Percentiles rank a stretch among this genome's conserved stretches.
These are phyloP conservation scores for Tremella yokohamensis DNA, from an alignment of 768 basidiomycete species.

Conservation along the genomic window DNA sequence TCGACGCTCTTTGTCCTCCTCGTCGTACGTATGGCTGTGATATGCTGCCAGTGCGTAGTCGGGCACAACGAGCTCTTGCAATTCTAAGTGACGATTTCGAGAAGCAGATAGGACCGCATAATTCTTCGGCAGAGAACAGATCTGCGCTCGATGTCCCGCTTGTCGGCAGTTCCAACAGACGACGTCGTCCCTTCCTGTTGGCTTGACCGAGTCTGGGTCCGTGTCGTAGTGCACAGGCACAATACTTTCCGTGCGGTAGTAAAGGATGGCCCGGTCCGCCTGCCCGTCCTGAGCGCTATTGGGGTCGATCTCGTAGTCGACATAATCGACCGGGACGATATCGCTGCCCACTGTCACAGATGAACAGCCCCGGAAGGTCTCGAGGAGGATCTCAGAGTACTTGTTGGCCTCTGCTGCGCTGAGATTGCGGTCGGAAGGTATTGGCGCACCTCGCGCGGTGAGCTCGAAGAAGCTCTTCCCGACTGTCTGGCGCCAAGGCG, in stretches of 20 bases:
- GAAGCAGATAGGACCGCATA: slow-evolving; percentile 9
- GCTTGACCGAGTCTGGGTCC: no score
- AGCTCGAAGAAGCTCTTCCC: slow-evolving; percentile 30
- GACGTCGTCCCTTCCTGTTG: background rate
- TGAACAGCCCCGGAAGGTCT: slow-evolving; percentile 21
- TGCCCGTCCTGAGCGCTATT: background rate
- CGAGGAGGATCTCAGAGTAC: slow-evolving; percentile 14
- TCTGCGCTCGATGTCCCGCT: slow-evolving; percentile 23
- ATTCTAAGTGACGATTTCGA: background rate
- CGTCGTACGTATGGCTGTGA: slow-evolving; percentile 16
- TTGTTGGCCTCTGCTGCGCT: slow-evolving; percentile 2
- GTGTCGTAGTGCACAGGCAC: background rate
- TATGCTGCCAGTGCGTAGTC: background rate
- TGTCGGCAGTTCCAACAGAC: slow-evolving; percentile 40
- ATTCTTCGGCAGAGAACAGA: slow-evolving; percentile 35
- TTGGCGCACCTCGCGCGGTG: slow-evolving; percentile 14
- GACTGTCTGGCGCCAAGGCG: slow-evolving; percentile 30
- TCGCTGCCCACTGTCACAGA: slow-evolving; percentile 21
- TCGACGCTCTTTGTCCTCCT: slow-evolving; percentile 22
- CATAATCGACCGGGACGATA: slow-evolving; percentile 12
- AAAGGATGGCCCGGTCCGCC: background rate
- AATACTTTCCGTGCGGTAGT: background rate
- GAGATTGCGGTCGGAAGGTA: background rate
- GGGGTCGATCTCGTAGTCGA: background rate
- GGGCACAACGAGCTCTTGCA: no score